phyloP scores from a whole-genome alignment of 768 basidiomycete species.

The Daedalea quercina region DNA sequence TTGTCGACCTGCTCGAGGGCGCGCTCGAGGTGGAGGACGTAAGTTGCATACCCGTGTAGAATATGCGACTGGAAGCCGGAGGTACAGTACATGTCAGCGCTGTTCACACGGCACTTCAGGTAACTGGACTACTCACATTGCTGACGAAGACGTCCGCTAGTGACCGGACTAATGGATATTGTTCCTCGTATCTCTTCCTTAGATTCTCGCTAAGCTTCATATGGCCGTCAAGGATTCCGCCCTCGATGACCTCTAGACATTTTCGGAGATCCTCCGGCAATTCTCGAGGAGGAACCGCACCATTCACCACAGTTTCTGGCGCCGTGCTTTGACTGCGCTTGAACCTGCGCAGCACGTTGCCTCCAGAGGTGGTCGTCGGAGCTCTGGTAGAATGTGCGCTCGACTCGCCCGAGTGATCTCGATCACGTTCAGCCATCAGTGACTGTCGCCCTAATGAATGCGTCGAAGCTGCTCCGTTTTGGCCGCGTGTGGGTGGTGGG shows the following conservation, averaged over 20 bases:
- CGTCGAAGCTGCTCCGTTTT: constrained; percentile 55
- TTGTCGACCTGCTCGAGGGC: constrained; percentile 86
- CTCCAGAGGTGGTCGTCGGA: constrained; percentile 30
- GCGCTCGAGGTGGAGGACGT: constrained; percentile 89
- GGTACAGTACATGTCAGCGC: no score
- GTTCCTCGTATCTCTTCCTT: constrained; percentile 89
- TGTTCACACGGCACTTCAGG: no score
- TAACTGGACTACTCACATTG: constrained; percentile 64
- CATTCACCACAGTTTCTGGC: constrained; percentile 32
- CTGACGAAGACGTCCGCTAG: constrained; percentile 95
- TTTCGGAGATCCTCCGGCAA: constrained; percentile 83
- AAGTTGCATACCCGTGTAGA: constrained; percentile 88
- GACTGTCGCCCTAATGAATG: constrained; percentile 74
- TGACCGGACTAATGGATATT: constrained; percentile 88
- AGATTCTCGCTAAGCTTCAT: constrained; percentile 77
- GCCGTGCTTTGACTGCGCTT: constrained; percentile 52
- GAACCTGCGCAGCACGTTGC: constrained; percentile 56
- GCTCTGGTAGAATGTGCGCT: constrained; percentile 19
- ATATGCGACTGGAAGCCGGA: constrained; percentile 75
- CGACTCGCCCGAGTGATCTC: constrained; percentile 26
- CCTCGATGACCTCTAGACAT: constrained; percentile 82
- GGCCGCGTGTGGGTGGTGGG: constrained; percentile 51
- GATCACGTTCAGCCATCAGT: constrained; percentile 39
- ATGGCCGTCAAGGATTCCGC: constrained; percentile 87
- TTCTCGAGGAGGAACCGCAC: constrained; percentile 64